These are phyloP conservation scores for Sporisorium scitamineum DNA, from an alignment of 1,284 basidiomycete species.

Conservation along the genomic window DNA sequence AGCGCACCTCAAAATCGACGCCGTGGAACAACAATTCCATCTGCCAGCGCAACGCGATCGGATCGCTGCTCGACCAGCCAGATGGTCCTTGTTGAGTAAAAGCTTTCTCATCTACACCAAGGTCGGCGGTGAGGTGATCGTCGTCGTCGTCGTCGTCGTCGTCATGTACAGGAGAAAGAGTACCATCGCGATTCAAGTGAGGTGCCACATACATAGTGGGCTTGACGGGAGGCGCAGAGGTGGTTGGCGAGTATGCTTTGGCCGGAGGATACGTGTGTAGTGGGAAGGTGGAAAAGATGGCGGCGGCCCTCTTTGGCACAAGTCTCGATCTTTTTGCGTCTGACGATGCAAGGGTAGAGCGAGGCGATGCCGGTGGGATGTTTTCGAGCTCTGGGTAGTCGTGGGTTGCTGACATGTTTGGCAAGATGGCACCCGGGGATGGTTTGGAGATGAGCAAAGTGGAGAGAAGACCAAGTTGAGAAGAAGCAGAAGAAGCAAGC, in stretches of 20 bases:
- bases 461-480: background rate
- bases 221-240: constrained; percentile 23
- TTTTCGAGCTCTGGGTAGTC: constrained; percentile 52
- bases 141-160: constrained; percentile 6
- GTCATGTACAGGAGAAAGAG: constrained; percentile 14
- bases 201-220: constrained; percentile 52
- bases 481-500: background rate
- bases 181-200: constrained; percentile 40
- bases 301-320: constrained; percentile 39
- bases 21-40: constrained; percentile 57
- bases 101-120: constrained; percentile 5
- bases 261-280: constrained; percentile 45
- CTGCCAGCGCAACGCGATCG: constrained; percentile 61
- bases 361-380: constrained; percentile 51
- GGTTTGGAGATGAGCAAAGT: background rate
- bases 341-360: constrained; percentile 23
- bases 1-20: constrained; percentile 46
- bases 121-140: background rate
- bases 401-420: constrained; percentile 3
- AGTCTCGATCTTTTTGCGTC: constrained; percentile 10
- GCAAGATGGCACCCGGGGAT: background rate
- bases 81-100: background rate
- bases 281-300: constrained; percentile 49
- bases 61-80: constrained; percentile 62
- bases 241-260: constrained; percentile 20